Evolutionary conservation across 805 yeast genomes (phyloP), one percentile per base, ranked within the genome.

Genomic region (Metschnikowia noctiluminum): DNA sequence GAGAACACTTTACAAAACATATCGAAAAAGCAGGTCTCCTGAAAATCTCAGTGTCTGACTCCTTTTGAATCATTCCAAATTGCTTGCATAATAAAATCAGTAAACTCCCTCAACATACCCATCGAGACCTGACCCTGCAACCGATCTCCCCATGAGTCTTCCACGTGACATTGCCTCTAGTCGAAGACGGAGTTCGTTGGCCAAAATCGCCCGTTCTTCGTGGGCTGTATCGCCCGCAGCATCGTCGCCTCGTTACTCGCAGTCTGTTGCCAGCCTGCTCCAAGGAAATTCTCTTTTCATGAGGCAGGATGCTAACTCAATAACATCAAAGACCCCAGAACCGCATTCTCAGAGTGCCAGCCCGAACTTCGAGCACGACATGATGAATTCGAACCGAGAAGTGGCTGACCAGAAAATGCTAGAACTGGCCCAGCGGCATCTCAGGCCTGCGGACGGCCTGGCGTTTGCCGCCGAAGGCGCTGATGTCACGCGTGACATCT

Each of bases 401-500:
- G 38, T 31, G 4, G 31, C 34, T 3, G 55, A 54, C 27, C 31
- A 48, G 1, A 39, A 43, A 30, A 43, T 54, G 27, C 28, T 38
- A 8, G 59, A 56, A 37, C 53, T 47, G 48, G 52, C 52, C 26
- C 50, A 46, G 34, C 48, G 54, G 28, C 57, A 57, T 35, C 43
- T 57, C 27, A 48, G 50, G 36, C 13, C 50, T 21, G 51, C 44
- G 31, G 49, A 45, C 26, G 54, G 48, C 15, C 39, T 36, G 27
- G 35, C 46, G 31, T 48, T 55, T 30, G 50, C 58, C 16, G 21
- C 45, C 13, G 59, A 55, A 35, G 61, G 61, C 10, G 61, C 57
- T 4, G 61, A 57, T 31, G 55, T 55, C 48, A 57, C 57, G 14
- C 44, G 59, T 5, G 52, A 54, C 31, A 48, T 57, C 26, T 55